Evolutionary conservation across 805 yeast genomes (phyloP), one percentile per base, ranked within the genome.

Genomic region (Kurtzmaniella fragi): DNA sequence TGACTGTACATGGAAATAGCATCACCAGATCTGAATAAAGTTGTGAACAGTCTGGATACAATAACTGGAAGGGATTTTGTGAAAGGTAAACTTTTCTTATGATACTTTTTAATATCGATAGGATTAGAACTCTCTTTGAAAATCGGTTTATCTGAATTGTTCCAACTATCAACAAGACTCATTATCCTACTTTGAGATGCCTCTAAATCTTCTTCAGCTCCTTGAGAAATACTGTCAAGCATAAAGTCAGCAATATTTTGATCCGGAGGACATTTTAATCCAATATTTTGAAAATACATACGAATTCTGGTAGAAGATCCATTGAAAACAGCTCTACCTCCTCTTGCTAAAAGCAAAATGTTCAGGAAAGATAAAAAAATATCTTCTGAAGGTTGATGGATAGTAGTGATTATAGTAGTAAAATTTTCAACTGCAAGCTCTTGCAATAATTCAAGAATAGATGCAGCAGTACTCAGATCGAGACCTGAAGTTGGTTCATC

Each of bases 401-500:
- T 84, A 0, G 95, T 86, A 39, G 82, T 57, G 46, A 76, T 62
- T 17, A 87, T 73, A 7, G 88, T 71, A 0, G 95, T 84, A 10
- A 80, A 77, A 5, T 81, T 78, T 25, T 70, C 73, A 2, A 44
- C 52, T 2, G 88, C 77, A 28, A 88, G 58, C 2, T 68, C 66
- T 37, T 76, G 67, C 41, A 87, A 64, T 30, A 87, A 75, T 25
- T 70, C 64, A 31, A 88, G 56, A 28, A 87, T 82, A 2, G 85
- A 74, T 1, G 76, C 70, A 0, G 95, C 84, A 0, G 93, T 85
- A 41, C 84, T 77, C 10, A 90, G 77, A 53, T 88, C 96, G 17
- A 88, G 67, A 0, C 96, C 96, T 4, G 95, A 84, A 0, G 95
- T 88, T 2, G 96, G 95, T 53, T 88, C 96, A 59, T 88, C 96